Evolutionary conservation across 768 basidiomycete species (phyloP).

Genomic region (Phylloporus sp.): DNA sequence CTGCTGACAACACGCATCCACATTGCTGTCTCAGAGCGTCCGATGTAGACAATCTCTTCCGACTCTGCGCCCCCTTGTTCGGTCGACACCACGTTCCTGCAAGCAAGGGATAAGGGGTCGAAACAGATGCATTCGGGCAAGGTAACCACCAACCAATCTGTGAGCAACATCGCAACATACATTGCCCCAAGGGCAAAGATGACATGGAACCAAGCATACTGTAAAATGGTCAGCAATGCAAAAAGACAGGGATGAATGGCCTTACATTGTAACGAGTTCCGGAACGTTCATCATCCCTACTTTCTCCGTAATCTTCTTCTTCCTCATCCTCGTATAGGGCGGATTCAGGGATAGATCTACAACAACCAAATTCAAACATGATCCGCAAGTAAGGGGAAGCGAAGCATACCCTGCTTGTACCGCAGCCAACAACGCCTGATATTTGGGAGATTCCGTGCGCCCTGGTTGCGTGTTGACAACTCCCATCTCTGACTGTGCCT

Average conservation of each 20-base stretch:
- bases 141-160: slow-evolving; percentile 79
- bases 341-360: slow-evolving; percentile 87
- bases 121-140: background rate
- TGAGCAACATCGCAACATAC: slow-evolving; percentile 97
- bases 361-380: background rate
- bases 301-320: slow-evolving; percentile 69
- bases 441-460: slow-evolving; percentile 80
- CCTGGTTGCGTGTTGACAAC: slow-evolving; percentile 82
- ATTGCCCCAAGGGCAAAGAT: slow-evolving; percentile 95
- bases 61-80: slow-evolving; percentile 46
- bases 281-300: slow-evolving; percentile 86
- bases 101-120: slow-evolving; percentile 4
- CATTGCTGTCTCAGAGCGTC: slow-evolving; percentile 94
- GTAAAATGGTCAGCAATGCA: slow-evolving; percentile 1
- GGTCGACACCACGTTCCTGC: slow-evolving; percentile 73
- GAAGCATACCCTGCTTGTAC: slow-evolving; percentile 84
- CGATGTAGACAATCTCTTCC: slow-evolving; percentile 83
- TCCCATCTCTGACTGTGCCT: slow-evolving; percentile 62
- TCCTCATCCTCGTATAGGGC: slow-evolving; percentile 81
- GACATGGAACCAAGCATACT: slow-evolving; percentile 99
- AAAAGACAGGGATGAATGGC: slow-evolving; percentile 1
- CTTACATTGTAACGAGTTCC: slow-evolving; percentile 93
- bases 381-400: background rate
- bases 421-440: slow-evolving; percentile 92
- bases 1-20: slow-evolving; percentile 98